Evolutionary conservation across 805 yeast genomes (phyloP).

Genomic region (Wickerhamiella azyma): DNA sequence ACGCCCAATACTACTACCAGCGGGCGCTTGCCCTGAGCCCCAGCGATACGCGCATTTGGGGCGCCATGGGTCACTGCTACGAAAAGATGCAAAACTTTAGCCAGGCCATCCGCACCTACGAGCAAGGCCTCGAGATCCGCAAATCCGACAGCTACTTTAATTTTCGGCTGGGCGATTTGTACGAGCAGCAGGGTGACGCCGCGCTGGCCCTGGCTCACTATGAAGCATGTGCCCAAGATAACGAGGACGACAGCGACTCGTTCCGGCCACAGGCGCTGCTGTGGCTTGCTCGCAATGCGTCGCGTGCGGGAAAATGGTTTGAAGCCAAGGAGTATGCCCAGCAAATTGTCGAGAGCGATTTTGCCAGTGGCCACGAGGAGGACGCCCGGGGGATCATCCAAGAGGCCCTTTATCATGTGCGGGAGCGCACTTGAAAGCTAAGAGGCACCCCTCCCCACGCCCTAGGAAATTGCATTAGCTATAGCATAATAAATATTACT

Average conservation of each 20-base stretch:
- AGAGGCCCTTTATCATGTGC: constrained; percentile 42
- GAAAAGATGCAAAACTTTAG: constrained; percentile 56
- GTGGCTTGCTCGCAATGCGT: constrained; percentile 70
- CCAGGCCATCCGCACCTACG: constrained; percentile 71
- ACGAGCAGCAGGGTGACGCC: constrained; percentile 41
- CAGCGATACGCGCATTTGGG: constrained; percentile 89
- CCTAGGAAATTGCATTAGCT: too few species aligned
- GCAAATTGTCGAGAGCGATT: constrained; percentile 32
- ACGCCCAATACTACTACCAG: constrained; percentile 85
- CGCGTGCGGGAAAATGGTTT: constrained; percentile 42
- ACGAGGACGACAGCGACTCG: constrained; percentile 52
- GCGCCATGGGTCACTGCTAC: constrained; percentile 80
- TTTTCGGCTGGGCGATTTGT: constrained; percentile 53
- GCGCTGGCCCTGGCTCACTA: constrained; percentile 47
- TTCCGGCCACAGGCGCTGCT: constrained; percentile 70
- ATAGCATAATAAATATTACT: background rate
- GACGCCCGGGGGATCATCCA: constrained; percentile 77
- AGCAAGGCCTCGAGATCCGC: constrained; percentile 54
- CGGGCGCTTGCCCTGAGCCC: constrained; percentile 82
- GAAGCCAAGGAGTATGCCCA: constrained; percentile 57
- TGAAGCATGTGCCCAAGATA: constrained; percentile 49
- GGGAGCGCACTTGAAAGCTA: background rate
- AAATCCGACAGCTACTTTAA: constrained; percentile 42
- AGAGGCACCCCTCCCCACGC: too few species aligned
- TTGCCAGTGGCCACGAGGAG: constrained; percentile 74